phyloP scores from a whole-genome alignment of 108 stramenopile genomes.

The Cyclotella sp. region DNA sequence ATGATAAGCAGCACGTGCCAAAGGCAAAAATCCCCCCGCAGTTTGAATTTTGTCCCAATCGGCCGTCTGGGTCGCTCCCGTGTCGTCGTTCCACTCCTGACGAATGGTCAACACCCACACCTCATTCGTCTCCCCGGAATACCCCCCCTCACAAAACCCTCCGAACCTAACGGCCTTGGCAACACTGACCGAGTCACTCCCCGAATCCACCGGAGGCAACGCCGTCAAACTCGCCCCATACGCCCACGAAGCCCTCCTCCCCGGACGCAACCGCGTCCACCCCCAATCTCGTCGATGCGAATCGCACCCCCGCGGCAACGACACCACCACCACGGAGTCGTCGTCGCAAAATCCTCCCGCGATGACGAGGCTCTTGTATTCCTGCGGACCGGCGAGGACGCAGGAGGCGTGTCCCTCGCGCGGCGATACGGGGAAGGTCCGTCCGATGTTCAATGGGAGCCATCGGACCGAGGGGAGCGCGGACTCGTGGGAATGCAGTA shows the following conservation, averaged over 20 bases:
- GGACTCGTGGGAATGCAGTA: not conserved
- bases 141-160: slow-evolving; percentile 69
- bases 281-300: not conserved
- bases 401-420: not conserved
- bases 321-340: not conserved
- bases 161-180: slow-evolving; percentile 63
- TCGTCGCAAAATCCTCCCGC: not conserved
- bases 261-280: not conserved
- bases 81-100: slow-evolving; percentile 3
- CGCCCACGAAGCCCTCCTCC: not conserved
- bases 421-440: not conserved
- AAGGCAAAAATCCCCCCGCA: slow-evolving; percentile 3
- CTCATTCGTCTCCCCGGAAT: slow-evolving; percentile 61
- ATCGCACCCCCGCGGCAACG: not conserved
- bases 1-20: slow-evolving; percentile 68
- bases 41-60: slow-evolving; percentile 22
- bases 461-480: not conserved
- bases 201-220: not conserved
- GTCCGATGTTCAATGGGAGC: not conserved
- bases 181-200: slow-evolving; percentile 22
- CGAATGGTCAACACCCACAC: slow-evolving; percentile 51
- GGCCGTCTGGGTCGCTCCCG: not conserved
- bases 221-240: slow-evolving; percentile 3
- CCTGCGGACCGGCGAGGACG: not conserved
- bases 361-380: not conserved